Conservation (phyloP, 2,329 filamentous ascomycete genomes). For the Beauveria scarabaeidicola region DNA sequence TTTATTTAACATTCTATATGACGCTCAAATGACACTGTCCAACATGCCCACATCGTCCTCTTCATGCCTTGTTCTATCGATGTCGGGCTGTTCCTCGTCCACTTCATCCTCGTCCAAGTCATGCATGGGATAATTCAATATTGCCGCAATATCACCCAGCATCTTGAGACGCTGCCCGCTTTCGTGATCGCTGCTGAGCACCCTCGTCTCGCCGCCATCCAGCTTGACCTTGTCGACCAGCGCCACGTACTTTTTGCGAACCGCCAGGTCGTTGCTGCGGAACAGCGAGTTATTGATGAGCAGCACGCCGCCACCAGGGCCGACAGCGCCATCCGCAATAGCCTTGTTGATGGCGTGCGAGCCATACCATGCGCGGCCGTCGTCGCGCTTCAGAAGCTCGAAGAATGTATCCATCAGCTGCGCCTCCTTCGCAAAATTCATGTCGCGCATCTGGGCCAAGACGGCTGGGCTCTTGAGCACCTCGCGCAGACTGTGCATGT, state of each 20-base stretch:
- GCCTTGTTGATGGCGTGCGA: slow-evolving; percentile 72
- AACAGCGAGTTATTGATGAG: slow-evolving; percentile 85
- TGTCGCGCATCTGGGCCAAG: slow-evolving; percentile 67
- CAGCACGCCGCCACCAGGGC: slow-evolving; percentile 73
- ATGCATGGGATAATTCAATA: slow-evolving; percentile 78
- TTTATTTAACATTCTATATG: neutral
- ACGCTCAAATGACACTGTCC: slow-evolving; percentile 26
- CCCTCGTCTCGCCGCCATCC: slow-evolving; percentile 76
- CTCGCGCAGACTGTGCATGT: slow-evolving; percentile 81
- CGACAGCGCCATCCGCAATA: slow-evolving; percentile 80
- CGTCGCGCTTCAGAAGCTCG: slow-evolving; percentile 68
- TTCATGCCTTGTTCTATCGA: slow-evolving; percentile 16
- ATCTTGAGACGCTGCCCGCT: slow-evolving; percentile 79
- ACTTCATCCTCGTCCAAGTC: slow-evolving; percentile 68
- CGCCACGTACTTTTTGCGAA: slow-evolving; percentile 70
- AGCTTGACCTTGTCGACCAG: slow-evolving; percentile 83
- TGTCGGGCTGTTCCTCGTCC: slow-evolving; percentile 22
- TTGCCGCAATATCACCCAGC: slow-evolving; percentile 79
- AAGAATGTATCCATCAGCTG: slow-evolving; percentile 78
- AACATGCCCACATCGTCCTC: slow-evolving; percentile 23
- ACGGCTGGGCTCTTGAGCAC: slow-evolving; percentile 77
- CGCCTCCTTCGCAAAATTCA: slow-evolving; percentile 80
- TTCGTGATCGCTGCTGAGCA: slow-evolving; percentile 91
- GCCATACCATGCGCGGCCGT: slow-evolving; percentile 87
- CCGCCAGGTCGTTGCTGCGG: slow-evolving; percentile 68